phyloP scores from a whole-genome alignment of 1,284 basidiomycete species.

The Naganishia albida region DNA sequence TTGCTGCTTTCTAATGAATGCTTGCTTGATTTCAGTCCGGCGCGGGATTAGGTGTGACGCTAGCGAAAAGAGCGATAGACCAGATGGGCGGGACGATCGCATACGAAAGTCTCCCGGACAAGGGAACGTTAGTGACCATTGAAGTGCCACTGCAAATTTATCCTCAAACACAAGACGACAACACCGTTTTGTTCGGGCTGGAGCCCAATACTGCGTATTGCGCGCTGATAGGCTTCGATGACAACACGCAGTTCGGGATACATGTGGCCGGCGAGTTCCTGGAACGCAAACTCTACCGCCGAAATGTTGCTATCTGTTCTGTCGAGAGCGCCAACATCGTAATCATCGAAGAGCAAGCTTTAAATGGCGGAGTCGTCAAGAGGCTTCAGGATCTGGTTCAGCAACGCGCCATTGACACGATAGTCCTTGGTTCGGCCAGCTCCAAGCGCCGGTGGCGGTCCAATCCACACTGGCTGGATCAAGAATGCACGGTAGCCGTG shows the following conservation, averaged over 20 bases:
- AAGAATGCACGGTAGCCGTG: slow-evolving; percentile 8
- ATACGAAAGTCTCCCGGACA: slow-evolving; percentile 36
- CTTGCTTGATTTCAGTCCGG: slow-evolving; percentile 32
- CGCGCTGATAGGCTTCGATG: slow-evolving; percentile 22
- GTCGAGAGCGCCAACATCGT: slow-evolving; percentile 44
- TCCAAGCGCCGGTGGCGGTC: slow-evolving; percentile 11
- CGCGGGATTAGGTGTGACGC: slow-evolving; percentile 38
- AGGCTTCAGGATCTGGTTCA: background rate
- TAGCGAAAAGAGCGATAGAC: slow-evolving; percentile 42
- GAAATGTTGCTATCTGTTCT: slow-evolving; percentile 40
- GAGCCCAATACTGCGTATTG: slow-evolving; percentile 9
- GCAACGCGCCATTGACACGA: background rate
- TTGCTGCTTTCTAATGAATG: background rate
- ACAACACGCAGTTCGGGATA: slow-evolving; percentile 18
- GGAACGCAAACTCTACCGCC: slow-evolving; percentile 29
- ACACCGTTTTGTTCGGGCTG: slow-evolving; percentile 36
- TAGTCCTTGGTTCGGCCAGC: slow-evolving; percentile 26
- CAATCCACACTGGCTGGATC: background rate
- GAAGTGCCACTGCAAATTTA: slow-evolving; percentile 39
- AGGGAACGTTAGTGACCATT: slow-evolving; percentile 41
- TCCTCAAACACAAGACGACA: slow-evolving; percentile 33
- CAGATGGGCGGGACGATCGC: slow-evolving; percentile 40
- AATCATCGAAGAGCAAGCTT: slow-evolving; percentile 36
- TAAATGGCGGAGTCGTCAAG: background rate
- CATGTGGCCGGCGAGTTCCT: slow-evolving; percentile 22